phyloP scores from a whole-genome alignment of 179 eudicot species.

The Vitellaria paradoxa region DNA sequence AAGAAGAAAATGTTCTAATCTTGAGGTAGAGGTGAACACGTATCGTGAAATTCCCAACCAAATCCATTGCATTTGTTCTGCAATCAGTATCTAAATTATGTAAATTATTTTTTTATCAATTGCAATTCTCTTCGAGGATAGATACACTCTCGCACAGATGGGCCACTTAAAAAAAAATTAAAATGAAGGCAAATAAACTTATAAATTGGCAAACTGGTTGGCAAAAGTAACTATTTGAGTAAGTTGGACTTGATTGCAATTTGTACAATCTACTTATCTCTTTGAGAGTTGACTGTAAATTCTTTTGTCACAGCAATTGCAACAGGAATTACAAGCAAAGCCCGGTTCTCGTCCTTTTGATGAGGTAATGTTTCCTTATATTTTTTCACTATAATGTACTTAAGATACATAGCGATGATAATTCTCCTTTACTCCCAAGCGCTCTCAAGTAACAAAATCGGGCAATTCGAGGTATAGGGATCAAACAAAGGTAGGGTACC shows the following conservation, averaged over 20 bases:
- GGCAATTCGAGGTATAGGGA: too few species aligned
- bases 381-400: background rate
- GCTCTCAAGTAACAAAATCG: too few species aligned
- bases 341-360: conserved; percentile 84
- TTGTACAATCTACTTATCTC: background rate
- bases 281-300: conserved; percentile 9
- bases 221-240: background rate
- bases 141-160: background rate
- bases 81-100: background rate
- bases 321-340: conserved; percentile 50
- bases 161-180: background rate
- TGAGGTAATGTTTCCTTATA: conserved; percentile 47
- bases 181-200: background rate
- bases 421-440: too few species aligned
- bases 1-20: background rate
- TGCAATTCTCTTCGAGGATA: background rate
- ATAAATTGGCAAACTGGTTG: background rate
- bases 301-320: conserved; percentile 38
- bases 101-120: background rate
- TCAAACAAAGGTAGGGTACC: too few species aligned
- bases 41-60: background rate
- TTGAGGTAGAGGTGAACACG: background rate
- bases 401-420: background rate
- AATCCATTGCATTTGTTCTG: background rate
- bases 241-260: background rate